Percentiles rank a stretch among this genome's conserved stretches.
Evolutionary conservation across 495 filamentous ascomycete genomes (phyloP).

Genomic region (Podospora australis): DNA sequence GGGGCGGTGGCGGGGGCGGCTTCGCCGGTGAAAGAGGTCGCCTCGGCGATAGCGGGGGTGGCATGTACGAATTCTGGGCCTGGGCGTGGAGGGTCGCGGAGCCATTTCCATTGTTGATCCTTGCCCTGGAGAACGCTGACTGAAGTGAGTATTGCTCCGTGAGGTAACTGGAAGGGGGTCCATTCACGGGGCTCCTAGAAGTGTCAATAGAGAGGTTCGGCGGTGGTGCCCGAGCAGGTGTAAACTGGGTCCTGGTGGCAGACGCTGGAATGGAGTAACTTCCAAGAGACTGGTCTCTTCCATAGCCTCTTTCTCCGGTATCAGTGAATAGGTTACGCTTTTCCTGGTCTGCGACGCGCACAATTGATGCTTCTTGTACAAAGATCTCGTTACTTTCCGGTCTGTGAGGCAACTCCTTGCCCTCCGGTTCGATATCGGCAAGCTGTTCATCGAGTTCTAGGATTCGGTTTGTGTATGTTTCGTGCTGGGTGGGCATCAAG

Average conservation of each 20-base stretch:
- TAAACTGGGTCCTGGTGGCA: conserved; percentile 8
- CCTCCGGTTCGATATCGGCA: conserved; percentile 49
- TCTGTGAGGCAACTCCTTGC: conserved; percentile 69
- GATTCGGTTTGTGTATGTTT: conserved; percentile 84
- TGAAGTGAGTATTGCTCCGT: conserved; percentile 33
- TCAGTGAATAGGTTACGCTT: conserved; percentile 25
- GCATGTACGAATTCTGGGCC: conserved; percentile 49
- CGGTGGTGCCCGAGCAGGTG: conserved; percentile 5
- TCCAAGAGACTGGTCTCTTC: conserved; percentile 16
- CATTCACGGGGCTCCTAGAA: conserved; percentile 15
- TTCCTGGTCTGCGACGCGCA: conserved; percentile 39
- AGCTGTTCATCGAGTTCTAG: conserved; percentile 71
- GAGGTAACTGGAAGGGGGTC: conserved; percentile 14
- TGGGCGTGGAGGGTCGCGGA: conserved; percentile 32
- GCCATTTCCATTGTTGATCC: conserved; percentile 34
- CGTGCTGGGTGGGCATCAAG: conserved; percentile 48
- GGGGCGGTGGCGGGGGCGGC: conserved; percentile 29
- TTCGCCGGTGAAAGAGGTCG: conserved; percentile 34
- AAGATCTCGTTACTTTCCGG: conserved; percentile 58
- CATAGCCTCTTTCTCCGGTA: background rate
- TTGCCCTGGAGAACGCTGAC: conserved; percentile 42
- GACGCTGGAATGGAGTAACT: conserved; percentile 26
- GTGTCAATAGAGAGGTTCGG: conserved; percentile 15
- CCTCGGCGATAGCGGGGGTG: conserved; percentile 60
- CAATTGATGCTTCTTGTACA: conserved; percentile 35